A percentile compares a stretch with the other conserved stretches of the same genome.
Evolutionary conservation across 2,329 filamentous ascomycete genomes (phyloP).

Genomic region (Byssothecium circinans): DNA sequence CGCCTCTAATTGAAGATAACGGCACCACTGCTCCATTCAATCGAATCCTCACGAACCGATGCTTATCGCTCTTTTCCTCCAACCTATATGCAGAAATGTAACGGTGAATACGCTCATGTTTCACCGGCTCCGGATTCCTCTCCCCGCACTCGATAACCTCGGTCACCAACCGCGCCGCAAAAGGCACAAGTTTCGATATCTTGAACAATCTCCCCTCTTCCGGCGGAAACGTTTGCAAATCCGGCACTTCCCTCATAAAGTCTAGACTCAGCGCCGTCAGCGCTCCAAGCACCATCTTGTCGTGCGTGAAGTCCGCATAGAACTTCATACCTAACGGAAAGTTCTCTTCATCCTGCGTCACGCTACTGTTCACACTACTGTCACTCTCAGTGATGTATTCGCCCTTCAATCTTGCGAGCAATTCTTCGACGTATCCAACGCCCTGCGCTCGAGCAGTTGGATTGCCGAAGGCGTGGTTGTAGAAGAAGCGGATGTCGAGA

Average conservation of each 20-base stretch:
- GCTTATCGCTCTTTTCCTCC: background rate
- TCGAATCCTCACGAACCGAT: constrained; percentile 5
- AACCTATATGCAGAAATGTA: constrained; percentile 44
- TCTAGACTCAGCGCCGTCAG: constrained; percentile 58
- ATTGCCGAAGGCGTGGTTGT: constrained; percentile 51
- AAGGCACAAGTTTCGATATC: constrained; percentile 57
- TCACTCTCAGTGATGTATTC: constrained; percentile 53
- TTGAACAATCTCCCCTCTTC: constrained; percentile 52
- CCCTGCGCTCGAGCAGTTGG: constrained; percentile 57
- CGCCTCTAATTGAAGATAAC: constrained; percentile 6
- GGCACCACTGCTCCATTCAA: constrained; percentile 7
- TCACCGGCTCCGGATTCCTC: constrained; percentile 45
- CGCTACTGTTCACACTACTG: constrained; percentile 55
- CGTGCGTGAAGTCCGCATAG: constrained; percentile 58
- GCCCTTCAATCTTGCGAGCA: constrained; percentile 52
- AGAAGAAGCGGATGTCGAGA: constrained; percentile 56
- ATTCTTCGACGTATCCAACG: constrained; percentile 56
- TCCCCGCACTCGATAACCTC: constrained; percentile 57
- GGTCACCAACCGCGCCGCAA: constrained; percentile 57
- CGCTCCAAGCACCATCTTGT: constrained; percentile 55
- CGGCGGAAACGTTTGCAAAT: constrained; percentile 47
- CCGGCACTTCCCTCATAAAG: constrained; percentile 55
- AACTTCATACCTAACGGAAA: constrained; percentile 55
- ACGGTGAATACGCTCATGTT: constrained; percentile 47
- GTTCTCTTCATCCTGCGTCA: constrained; percentile 49